Percentiles rank a stretch among this genome's conserved stretches.
Evolutionary conservation across 441 rosid genomes (phyloP).

Genomic region (Pelargonium myrrhifolium): DNA sequence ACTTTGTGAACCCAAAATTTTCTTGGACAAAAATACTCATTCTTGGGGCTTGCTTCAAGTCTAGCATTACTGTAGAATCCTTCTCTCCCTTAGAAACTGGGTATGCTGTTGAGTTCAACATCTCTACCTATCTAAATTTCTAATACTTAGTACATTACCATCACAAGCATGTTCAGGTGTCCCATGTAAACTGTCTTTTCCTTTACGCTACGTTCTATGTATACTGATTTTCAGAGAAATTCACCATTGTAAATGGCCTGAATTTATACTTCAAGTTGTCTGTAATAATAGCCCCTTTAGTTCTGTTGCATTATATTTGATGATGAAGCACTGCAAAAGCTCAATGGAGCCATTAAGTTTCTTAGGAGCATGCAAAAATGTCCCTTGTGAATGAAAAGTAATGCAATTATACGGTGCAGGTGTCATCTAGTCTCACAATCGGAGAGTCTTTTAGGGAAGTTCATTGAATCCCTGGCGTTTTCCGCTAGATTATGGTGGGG

Average conservation of each 20-base stretch:
- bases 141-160: slow-evolving; percentile 3
- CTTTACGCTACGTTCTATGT: slow-evolving; percentile 1
- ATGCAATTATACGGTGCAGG: slow-evolving; percentile 42
- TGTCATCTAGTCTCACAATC: slow-evolving; percentile 39
- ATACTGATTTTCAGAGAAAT: not conserved
- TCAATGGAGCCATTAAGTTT: slow-evolving; percentile 7
- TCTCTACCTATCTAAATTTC: slow-evolving; percentile 5
- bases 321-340: not conserved
- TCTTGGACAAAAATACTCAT: slow-evolving; percentile 57
- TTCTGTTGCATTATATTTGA: not conserved
- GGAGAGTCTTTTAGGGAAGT: slow-evolving; percentile 51
- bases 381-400: slow-evolving; percentile 11
- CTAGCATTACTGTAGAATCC: slow-evolving; percentile 54
- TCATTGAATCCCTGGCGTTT: slow-evolving; percentile 57
- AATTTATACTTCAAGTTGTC: not conserved
- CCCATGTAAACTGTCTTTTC: slow-evolving; percentile 9
- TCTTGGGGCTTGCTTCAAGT: slow-evolving; percentile 79
- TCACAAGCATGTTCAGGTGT: not conserved
- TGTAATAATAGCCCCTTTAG: not conserved
- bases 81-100: slow-evolving; percentile 75
- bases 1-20: slow-evolving; percentile 70
- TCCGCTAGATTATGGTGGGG: slow-evolving; percentile 76
- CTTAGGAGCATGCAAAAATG: slow-evolving; percentile 12
- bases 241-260: not conserved
- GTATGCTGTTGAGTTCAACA: slow-evolving; percentile 31